Evolutionary conservation across 768 basidiomycete species (phyloP).

Genomic region (Boletus subparvulus): DNA sequence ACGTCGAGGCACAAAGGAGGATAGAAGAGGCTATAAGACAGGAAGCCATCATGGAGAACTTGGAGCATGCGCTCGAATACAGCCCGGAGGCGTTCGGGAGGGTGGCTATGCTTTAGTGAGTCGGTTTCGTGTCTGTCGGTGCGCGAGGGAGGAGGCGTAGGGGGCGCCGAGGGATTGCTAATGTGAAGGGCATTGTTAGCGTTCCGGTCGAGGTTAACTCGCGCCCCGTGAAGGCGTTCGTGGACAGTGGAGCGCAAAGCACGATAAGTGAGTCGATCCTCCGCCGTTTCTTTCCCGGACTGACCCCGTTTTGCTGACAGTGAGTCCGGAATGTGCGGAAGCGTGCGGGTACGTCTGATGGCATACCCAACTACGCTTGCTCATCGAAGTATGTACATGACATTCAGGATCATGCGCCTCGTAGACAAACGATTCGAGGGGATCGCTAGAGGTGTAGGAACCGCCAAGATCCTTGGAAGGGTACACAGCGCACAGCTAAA

Average conservation of each 20-base stretch:
- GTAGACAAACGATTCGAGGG: conserved; percentile 85
- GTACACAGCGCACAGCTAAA: conserved; percentile 94
- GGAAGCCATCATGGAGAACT: conserved; percentile 86
- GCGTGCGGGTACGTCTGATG: conserved; percentile 68
- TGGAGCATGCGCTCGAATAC: conserved; percentile 92
- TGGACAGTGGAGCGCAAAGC: conserved; percentile 95
- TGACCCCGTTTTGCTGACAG: conserved; percentile 37
- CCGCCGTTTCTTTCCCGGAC: conserved; percentile 1
- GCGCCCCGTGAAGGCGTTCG: conserved; percentile 89
- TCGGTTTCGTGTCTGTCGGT: conserved; percentile 15
- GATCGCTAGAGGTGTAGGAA: conserved; percentile 92
- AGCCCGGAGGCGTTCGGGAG: conserved; percentile 91
- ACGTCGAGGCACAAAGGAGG: conserved; percentile 86
- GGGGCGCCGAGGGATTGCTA: conserved; percentile 7
- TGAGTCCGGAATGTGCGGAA: conserved; percentile 91
- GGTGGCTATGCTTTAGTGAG: conserved; percentile 96
- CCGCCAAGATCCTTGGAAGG: conserved; percentile 89
- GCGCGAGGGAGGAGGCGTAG: not conserved
- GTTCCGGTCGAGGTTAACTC: conserved; percentile 93
- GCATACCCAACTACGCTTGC: not conserved
- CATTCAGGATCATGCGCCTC: conserved; percentile 82
- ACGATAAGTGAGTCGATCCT: conserved; percentile 77
- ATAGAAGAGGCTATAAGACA: conserved; percentile 94
- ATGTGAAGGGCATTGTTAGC: conserved; percentile 38
- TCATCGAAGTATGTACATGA: conserved; percentile 1